phyloP scores from a whole-genome alignment of 306 rosid genomes.

The Mimosa bimucronata region DNA sequence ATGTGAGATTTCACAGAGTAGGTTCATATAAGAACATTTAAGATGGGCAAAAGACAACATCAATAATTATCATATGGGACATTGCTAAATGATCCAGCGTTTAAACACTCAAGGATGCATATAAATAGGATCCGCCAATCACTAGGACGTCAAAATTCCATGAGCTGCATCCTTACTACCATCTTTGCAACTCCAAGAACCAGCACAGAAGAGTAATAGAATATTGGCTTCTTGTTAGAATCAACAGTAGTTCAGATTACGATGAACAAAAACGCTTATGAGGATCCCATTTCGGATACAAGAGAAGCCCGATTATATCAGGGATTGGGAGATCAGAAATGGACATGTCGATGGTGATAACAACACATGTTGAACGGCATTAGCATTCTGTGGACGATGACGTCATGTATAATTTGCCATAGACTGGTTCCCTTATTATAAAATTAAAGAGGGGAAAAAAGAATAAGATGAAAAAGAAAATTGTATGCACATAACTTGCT shows the following conservation, averaged over 20 bases:
- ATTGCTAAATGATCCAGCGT: neutral
- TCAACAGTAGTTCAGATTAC: neutral
- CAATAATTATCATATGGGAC: neutral
- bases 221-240: neutral
- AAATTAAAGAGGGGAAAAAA: neutral
- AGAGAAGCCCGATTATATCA: neutral
- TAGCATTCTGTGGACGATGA: too few species aligned
- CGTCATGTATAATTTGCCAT: neutral
- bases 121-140: too few species aligned
- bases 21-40: too few species aligned
- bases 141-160: neutral
- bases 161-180: neutral
- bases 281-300: neutral
- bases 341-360: too few species aligned
- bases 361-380: too few species aligned
- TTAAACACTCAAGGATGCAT: too few species aligned
- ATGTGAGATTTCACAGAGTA: too few species aligned
- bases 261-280: neutral
- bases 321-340: neutral
- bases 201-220: neutral
- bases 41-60: neutral
- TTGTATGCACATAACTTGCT: slow-evolving; percentile 1
- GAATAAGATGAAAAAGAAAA: neutral
- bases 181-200: neutral
- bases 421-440: neutral